These are phyloP conservation scores for Trichosporon asahii DNA, from an alignment of 1,284 basidiomycete genomes.

Conservation along the genomic window DNA sequence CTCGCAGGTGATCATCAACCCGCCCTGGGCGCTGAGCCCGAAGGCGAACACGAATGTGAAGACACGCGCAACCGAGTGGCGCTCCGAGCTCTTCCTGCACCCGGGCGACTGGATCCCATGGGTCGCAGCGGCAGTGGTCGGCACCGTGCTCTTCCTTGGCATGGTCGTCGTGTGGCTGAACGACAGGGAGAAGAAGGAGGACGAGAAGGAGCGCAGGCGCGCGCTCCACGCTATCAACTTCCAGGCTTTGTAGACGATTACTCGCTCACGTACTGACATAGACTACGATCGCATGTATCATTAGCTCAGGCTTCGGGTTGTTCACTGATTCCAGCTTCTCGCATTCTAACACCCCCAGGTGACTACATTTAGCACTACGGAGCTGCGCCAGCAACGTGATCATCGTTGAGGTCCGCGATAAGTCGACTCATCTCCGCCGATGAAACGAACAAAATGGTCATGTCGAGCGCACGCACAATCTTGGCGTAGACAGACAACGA, in stretches of 20 bases:
- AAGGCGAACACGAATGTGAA: slow-evolving; percentile 18
- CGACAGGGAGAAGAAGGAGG: slow-evolving; percentile 90
- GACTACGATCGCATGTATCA: slow-evolving; percentile 5
- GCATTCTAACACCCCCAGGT: too few species aligned
- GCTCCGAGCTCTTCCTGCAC: slow-evolving; percentile 81
- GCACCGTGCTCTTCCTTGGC: slow-evolving; percentile 69
- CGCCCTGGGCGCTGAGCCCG: slow-evolving; percentile 54
- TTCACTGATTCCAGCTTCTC: too few species aligned
- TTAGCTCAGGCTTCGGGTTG: background rate
- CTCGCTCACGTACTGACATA: background rate
- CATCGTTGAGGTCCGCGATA: too few species aligned
- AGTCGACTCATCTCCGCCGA: too few species aligned
- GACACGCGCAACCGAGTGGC: slow-evolving; percentile 61
- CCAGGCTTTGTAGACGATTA: slow-evolving; percentile 66
- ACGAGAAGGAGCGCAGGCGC: slow-evolving; percentile 81
- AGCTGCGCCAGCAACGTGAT: too few species aligned
- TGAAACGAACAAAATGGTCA: too few species aligned
- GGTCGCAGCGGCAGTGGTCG: slow-evolving; percentile 83
- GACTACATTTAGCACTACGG: too few species aligned
- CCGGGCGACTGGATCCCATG: slow-evolving; percentile 97
- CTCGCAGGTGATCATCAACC: slow-evolving; percentile 91
- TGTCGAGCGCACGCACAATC: too few species aligned
- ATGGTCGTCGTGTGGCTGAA: slow-evolving; percentile 82
- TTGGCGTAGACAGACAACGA: too few species aligned
- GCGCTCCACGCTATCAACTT: slow-evolving; percentile 95